Base-by-base conservation (phyloP, 495 filamentous ascomycete species). In the Chlorociboria aeruginascens region DNA sequence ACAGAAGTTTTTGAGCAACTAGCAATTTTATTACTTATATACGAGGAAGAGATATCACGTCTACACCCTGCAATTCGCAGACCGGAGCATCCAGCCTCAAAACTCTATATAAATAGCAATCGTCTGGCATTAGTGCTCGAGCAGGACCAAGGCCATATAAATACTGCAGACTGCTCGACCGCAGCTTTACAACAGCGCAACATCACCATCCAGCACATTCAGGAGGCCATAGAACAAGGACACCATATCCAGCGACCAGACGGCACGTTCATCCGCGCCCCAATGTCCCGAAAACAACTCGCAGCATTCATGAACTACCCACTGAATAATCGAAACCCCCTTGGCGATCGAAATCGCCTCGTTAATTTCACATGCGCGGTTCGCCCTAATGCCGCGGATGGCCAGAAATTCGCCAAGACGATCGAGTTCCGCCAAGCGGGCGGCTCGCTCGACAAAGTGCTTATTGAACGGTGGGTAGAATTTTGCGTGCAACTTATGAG, bases 391-490 rank as follows among this genome's bases (percentile, higher is more conserved):
- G 13, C 16, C 11, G 28, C 3, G 8, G n/a, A 16, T 1, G 49
- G 42, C 16, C 17, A 39, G 16, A 29, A 39, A 4, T 45, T 32
- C 28, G 13, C 52, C 7, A 16, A 35, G 12, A 50, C 48, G 0
- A 47, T 56, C 20, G 49, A 56, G 34, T 56, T 56, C 33, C 49
- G 53, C 6, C 49, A 52, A 38, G 47, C 48, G 6, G 44, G 49
- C 3, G 45, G 53, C 8, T 31, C 53, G 1, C 40, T 52, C 9
- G 10, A 36, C 13, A 2, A 30, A 11, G 30, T 1, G 3, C 40
- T 45, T 7, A 32, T 52, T 8, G 3, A 3, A 28, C 20, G 33
- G 3, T 56, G 53, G 53, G 38, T 52, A 1, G 41, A 52, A 7
- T 52, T 56, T 16, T 49, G 48, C 41, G 32, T 49, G 14, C 40